Evolutionary conservation across 345 rosid genomes (phyloP), one percentile per base, ranked within the genome.

Genomic region (Lepidium africanum): DNA sequence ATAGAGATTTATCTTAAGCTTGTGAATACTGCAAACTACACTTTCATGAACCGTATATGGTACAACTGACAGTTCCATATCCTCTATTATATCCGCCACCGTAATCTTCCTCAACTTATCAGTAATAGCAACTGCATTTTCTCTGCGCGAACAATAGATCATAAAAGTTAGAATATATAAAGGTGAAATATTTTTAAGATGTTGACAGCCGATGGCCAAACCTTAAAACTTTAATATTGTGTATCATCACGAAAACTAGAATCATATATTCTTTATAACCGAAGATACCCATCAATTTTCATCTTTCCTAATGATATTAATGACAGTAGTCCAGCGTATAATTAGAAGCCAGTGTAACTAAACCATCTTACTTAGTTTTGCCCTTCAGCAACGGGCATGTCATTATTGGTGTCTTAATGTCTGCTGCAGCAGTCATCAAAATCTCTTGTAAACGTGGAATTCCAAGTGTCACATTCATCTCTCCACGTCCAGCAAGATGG

Each of bases 401-500:
- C 96, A 94, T 89, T 36, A 94, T 82, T 21, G 99, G 99, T 66
- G 97, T 89, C 80, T 79, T 87, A 59, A 94, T 89, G 59, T 89
- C 81, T 65, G 19, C 74, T 5, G 99, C 81, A 69, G 99, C 99
- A 36, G 88, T 84, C 91, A 87, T 94, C 81, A 94, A 73, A 69
- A 94, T 94, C 82, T 94, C 99, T 76, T 94, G 97, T 45, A 94
- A 81, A 58, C 96, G 99, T 13, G 97, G 99, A 45, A 91, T 89
- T 52, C 99, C 97, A 51, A 94, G 95, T 19, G 97, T 91, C 63
- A 94, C 99, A 79, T 94, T 91, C 97, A 89, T 89, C 82, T 91
- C 99, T 79, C 99, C 99, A 71, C 99, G 82, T 41, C 99, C 99
- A 69, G 99, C 99, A 74, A 91, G 96, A 87, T 94, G 99, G 83